Evolutionary conservation across 2,329 filamentous ascomycete species (phyloP).

Genomic region (Microcyclosporella mali): DNA sequence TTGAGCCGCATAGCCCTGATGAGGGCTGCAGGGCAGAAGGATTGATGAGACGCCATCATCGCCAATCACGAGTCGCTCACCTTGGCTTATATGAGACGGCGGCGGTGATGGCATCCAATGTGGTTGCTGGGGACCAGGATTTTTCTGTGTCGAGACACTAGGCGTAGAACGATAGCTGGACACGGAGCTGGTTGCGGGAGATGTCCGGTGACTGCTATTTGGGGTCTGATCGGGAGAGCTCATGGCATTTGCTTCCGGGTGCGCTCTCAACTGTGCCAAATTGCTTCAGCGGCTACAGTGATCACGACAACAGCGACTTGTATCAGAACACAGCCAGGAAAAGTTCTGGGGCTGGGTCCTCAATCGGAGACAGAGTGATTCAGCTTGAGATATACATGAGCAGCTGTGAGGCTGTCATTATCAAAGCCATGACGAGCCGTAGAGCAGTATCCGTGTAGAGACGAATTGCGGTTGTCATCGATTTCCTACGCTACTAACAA

Average conservation of each 20-base stretch:
- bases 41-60: conserved; percentile 1
- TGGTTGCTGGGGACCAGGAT: not conserved
- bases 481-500: no score
- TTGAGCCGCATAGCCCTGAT: conserved; percentile 4
- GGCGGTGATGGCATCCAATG: not conserved
- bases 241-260: not conserved
- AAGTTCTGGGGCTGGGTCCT: no score
- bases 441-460: no score
- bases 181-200: conserved; percentile 1
- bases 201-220: not conserved
- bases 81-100: not conserved
- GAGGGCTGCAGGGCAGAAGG: conserved; percentile 4
- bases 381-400: no score
- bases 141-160: conserved; percentile 1
- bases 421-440: no score
- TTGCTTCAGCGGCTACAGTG: no score
- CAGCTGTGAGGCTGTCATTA: no score
- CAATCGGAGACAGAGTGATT: no score
- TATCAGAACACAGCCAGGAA: no score
- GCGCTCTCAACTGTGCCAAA: no score
- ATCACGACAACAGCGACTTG: no score
- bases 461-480: no score
- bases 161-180: conserved; percentile 1
- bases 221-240: not conserved
- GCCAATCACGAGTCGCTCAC: conserved; percentile 5